phyloP scores from a whole-genome alignment of 202 grass and related monocot genomes.

The Brachypodium distachyon region DNA sequence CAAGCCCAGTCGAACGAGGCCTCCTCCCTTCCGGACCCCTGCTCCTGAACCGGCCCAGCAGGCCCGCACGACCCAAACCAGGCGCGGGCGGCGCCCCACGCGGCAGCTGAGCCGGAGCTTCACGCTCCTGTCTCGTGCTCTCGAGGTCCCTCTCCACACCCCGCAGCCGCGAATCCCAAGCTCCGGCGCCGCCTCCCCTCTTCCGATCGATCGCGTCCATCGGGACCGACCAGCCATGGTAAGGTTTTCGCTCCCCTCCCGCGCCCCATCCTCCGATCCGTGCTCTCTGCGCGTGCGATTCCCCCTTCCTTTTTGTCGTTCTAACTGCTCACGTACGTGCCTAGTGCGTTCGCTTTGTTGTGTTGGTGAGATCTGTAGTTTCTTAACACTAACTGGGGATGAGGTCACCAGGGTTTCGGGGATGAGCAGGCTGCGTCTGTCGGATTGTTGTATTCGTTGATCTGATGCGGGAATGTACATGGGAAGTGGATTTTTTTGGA shows the following conservation, averaged over 20 bases:
- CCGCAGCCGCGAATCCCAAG: not conserved
- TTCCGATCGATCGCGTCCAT: not conserved
- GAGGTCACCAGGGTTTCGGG: not conserved
- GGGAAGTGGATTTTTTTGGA: not conserved
- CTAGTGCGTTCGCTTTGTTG: not conserved
- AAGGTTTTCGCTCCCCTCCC: not conserved
- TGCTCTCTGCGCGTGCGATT: not conserved
- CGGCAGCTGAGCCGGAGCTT: too few relatives aligned
- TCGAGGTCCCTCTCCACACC: not conserved
- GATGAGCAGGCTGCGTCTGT: not conserved
- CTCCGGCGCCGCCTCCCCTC: not conserved
- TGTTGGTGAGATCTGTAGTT: not conserved
- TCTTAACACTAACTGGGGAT: not conserved
- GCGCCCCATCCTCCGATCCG: not conserved
- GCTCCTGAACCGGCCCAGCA: constrained; percentile 16
- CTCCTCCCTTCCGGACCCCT: not conserved
- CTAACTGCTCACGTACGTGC: not conserved
- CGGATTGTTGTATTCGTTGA: not conserved
- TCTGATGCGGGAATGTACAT: not conserved
- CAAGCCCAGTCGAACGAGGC: not conserved
- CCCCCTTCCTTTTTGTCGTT: not conserved
- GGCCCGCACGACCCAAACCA: not conserved
- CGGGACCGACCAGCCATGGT: constrained; percentile 19
- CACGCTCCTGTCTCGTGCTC: not conserved
- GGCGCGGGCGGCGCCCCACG: not conserved